A percentile compares a stretch with the other conserved stretches of the same genome.
Conservation (phyloP, 768 basidiomycete genomes). For the Phallus indusiatus region DNA sequence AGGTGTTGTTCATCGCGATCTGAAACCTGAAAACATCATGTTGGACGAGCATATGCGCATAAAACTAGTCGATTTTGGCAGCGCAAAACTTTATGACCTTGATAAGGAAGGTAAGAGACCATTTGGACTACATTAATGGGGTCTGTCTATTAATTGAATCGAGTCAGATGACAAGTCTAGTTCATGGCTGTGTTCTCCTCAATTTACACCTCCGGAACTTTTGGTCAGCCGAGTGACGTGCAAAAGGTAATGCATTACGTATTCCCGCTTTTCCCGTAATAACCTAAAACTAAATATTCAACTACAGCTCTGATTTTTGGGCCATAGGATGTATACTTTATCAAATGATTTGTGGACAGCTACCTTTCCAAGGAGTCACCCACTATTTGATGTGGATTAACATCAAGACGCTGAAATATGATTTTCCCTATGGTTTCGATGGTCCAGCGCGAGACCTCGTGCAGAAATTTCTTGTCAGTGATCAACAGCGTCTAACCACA, state of each 20-base stretch:
- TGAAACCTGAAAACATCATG: constrained; percentile 84
- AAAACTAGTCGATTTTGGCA: constrained; percentile 97
- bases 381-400: constrained; percentile 95
- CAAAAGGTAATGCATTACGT: constrained; percentile 43
- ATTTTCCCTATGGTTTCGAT: constrained; percentile 82
- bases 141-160: too few species aligned
- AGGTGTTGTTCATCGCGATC: constrained; percentile 84
- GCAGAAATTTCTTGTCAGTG: constrained; percentile 59
- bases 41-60: constrained; percentile 81
- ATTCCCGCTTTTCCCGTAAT: neutral
- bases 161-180: constrained; percentile 42
- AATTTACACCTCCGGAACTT: constrained; percentile 85
- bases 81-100: constrained; percentile 64
- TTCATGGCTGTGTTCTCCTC: constrained; percentile 84
- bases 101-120: constrained; percentile 16
- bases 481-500: neutral
- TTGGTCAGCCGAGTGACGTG: constrained; percentile 65
- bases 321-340: constrained; percentile 90
- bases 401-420: constrained; percentile 81
- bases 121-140: neutral
- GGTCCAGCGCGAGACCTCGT: constrained; percentile 73
- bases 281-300: too few species aligned
- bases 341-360: constrained; percentile 86
- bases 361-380: constrained; percentile 84
- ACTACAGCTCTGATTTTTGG: constrained; percentile 82